A percentile compares a stretch with the other conserved stretches of the same genome.
These are phyloP conservation scores for Dactylellina parvicollis DNA, from an alignment of 2,329 filamentous ascomycete species.

Conservation along the genomic window DNA sequence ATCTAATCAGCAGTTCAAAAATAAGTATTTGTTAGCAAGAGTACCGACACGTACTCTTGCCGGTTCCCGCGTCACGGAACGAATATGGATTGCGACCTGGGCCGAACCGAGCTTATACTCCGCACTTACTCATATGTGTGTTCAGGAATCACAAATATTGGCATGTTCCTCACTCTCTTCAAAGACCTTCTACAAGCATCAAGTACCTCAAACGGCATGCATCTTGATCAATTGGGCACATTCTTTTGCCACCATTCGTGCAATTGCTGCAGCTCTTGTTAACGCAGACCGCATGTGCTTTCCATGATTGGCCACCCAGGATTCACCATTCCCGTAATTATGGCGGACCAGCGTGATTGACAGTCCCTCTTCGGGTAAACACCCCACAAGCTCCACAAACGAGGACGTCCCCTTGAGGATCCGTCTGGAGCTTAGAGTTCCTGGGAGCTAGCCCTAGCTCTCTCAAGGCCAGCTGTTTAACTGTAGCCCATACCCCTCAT, in stretches of 20 bases:
- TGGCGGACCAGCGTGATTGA: constrained; percentile 6
- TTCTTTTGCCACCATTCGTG: background rate
- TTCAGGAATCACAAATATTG: no score
- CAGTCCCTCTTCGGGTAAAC: constrained; percentile 1
- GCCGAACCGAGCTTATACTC: no score
- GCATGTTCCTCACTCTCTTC: no score
- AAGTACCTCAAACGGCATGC: background rate
- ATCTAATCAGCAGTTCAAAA: no score
- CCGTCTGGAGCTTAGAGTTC: constrained; percentile 22
- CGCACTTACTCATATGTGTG: no score
- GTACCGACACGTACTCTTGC: no score
- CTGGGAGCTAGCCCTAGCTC: constrained; percentile 3
- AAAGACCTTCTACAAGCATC: no score
- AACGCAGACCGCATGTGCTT: constrained; percentile 10
- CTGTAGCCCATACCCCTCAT: constrained; percentile 15
- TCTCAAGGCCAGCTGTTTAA: constrained; percentile 10
- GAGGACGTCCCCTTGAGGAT: background rate
- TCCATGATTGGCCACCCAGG: constrained; percentile 12
- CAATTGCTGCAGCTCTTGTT: background rate
- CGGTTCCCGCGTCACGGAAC: no score
- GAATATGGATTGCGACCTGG: no score
- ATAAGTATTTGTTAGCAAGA: no score
- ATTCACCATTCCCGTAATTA: background rate
- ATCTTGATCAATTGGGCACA: background rate
- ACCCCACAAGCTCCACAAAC: constrained; percentile 12